A percentile compares a stretch with the other conserved stretches of the same genome.
phyloP scores from a whole-genome alignment of 2,329 filamentous ascomycete genomes.

The Cercospora berteroae region DNA sequence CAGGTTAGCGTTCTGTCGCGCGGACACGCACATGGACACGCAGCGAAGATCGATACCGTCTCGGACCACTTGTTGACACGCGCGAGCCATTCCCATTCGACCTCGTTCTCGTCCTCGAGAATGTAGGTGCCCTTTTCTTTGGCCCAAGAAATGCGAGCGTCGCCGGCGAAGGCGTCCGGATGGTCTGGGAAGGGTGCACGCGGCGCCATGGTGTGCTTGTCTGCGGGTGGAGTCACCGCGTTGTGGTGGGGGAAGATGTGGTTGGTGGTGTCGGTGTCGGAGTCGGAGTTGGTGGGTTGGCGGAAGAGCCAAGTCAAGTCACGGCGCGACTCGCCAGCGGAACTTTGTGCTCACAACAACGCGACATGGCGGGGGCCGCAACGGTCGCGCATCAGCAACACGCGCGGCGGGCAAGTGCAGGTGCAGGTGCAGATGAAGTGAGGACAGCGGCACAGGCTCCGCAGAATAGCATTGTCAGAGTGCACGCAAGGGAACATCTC shows the following conservation, averaged over 20 bases:
- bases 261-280: background rate
- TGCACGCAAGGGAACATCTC: background rate
- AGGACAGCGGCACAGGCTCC: background rate
- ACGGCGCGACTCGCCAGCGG: background rate
- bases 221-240: background rate
- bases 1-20: constrained; percentile 22
- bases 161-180: constrained; percentile 67
- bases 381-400: background rate
- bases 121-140: constrained; percentile 72
- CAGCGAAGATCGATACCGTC: constrained; percentile 46
- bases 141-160: constrained; percentile 85
- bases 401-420: background rate
- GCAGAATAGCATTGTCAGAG: background rate
- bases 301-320: background rate
- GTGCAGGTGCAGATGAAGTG: background rate
- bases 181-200: constrained; percentile 52
- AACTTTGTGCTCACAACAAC: background rate
- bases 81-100: constrained; percentile 79
- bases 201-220: constrained; percentile 18
- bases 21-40: background rate
- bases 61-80: constrained; percentile 72
- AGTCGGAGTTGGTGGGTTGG: background rate
- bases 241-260: background rate
- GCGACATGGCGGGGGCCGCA: background rate
- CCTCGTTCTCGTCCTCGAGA: constrained; percentile 78